These are phyloP conservation scores for Fusarium annulatum DNA, from an alignment of 2,329 filamentous ascomycete species.

Conservation along the genomic window DNA sequence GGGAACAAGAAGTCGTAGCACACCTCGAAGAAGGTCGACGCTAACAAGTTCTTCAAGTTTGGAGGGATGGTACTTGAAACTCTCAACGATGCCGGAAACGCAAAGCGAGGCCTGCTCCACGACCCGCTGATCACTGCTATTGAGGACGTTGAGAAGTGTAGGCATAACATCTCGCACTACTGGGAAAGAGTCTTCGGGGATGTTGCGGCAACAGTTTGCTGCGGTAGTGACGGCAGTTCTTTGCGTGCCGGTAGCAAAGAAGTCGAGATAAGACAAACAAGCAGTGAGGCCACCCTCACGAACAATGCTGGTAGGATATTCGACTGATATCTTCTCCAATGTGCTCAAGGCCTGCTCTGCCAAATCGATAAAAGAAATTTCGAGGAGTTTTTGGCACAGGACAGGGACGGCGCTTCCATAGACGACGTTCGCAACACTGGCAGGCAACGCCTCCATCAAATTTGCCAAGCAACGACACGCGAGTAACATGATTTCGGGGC, in stretches of 20 bases:
- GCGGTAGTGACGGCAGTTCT: slow-evolving; percentile 96
- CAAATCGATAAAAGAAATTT: slow-evolving; percentile 97
- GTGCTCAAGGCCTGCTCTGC: slow-evolving; percentile 98
- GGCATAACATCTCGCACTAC: slow-evolving; percentile 97
- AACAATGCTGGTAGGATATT: slow-evolving; percentile 95
- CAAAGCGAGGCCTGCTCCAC: slow-evolving; percentile 97
- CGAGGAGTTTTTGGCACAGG: slow-evolving; percentile 91
- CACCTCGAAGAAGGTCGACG: slow-evolving; percentile 83
- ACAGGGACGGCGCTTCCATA: slow-evolving; percentile 97
- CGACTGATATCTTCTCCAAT: slow-evolving; percentile 95
- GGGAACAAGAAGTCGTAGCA: slow-evolving; percentile 87
- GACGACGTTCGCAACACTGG: slow-evolving; percentile 93
- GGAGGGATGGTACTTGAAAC: slow-evolving; percentile 87
- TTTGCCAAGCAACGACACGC: slow-evolving; percentile 97
- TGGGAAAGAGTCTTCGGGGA: slow-evolving; percentile 90
- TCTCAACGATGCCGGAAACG: slow-evolving; percentile 95
- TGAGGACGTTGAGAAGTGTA: slow-evolving; percentile 87
- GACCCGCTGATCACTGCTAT: slow-evolving; percentile 93
- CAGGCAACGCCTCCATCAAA: slow-evolving; percentile 94
- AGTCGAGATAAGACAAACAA: slow-evolving; percentile 96
- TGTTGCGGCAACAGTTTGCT: slow-evolving; percentile 97
- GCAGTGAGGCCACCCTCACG: slow-evolving; percentile 94
- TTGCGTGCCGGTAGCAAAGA: slow-evolving; percentile 97
- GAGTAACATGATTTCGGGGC: slow-evolving; percentile 96
- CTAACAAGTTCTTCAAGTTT: slow-evolving; percentile 95